These are phyloP conservation scores for Trametes punicea DNA, from an alignment of 768 basidiomycete genomes.

Conservation along the genomic window DNA sequence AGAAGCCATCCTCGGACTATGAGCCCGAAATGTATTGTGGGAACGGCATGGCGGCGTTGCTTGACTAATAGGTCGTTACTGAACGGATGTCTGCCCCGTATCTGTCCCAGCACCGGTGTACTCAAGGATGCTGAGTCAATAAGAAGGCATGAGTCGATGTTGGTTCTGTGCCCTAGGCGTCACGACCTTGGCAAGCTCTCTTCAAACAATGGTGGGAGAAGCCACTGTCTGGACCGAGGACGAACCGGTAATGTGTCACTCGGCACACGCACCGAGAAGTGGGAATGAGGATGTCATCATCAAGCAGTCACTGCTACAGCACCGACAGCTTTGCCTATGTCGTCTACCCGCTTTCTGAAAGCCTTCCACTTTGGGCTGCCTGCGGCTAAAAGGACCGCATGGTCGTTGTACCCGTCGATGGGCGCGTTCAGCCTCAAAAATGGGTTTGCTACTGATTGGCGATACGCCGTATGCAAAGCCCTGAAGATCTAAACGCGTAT, in stretches of 20 bases:
- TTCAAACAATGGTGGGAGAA: constrained; percentile 16
- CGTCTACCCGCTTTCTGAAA: constrained; percentile 71
- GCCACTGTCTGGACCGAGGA: constrained; percentile 21
- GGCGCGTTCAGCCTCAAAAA: constrained; percentile 67
- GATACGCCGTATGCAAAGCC: constrained; percentile 86
- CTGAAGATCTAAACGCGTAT: constrained; percentile 67
- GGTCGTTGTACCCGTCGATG: constrained; percentile 47
- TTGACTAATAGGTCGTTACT: background rate
- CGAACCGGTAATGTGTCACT: constrained; percentile 9
- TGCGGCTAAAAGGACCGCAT: constrained; percentile 51
- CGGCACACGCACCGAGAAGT: background rate
- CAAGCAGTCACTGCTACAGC: constrained; percentile 27
- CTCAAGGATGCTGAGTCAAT: constrained; percentile 81
- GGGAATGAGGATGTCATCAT: background rate
- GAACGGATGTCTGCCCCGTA: constrained; percentile 64
- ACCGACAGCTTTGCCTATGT: constrained; percentile 61
- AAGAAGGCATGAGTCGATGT: constrained; percentile 58
- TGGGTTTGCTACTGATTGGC: constrained; percentile 79
- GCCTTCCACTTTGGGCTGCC: constrained; percentile 66
- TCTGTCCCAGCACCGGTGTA: constrained; percentile 81
- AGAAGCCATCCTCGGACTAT: constrained; percentile 40
- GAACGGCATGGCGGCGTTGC: background rate
- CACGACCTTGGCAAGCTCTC: constrained; percentile 12
- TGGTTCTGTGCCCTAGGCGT: constrained; percentile 39
- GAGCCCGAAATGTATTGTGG: background rate